Percentiles rank a stretch among this genome's conserved stretches.
phyloP scores from a whole-genome alignment of 2,329 filamentous ascomycete genomes.

The Thielaviopsis musarum region DNA sequence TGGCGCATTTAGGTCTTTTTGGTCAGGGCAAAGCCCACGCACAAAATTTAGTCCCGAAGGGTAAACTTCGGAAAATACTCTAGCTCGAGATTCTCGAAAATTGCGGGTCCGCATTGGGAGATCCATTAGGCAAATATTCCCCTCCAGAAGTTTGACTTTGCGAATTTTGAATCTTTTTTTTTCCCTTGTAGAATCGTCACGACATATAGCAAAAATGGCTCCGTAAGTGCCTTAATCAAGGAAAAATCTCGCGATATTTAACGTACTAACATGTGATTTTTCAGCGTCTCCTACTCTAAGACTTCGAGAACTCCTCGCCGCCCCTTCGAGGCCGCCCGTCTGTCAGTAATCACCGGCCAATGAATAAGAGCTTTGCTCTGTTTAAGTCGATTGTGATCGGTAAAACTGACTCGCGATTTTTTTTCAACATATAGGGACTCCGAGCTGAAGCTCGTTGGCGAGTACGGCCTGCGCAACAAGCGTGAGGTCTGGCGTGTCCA shows the following conservation, averaged over 20 bases:
- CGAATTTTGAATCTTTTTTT: slow-evolving; percentile 12
- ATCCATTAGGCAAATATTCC: slow-evolving; percentile 1
- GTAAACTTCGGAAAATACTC: slow-evolving; percentile 10
- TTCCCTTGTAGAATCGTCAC: slow-evolving; percentile 14
- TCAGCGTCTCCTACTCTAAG: slow-evolving; percentile 62
- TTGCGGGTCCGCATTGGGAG: neutral
- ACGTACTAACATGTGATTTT: neutral
- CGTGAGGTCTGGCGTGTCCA: slow-evolving; percentile 99
- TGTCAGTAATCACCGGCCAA: slow-evolving; percentile 96
- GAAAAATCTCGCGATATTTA: neutral
- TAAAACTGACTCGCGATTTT: slow-evolving; percentile 42
- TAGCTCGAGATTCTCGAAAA: neutral
- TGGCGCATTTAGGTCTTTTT: slow-evolving; percentile 8
- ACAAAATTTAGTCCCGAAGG: slow-evolving; percentile 7
- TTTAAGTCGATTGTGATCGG: slow-evolving; percentile 71
- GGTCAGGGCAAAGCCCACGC: slow-evolving; percentile 11
- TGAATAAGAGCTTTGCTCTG: slow-evolving; percentile 95
- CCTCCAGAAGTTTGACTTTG: slow-evolving; percentile 8
- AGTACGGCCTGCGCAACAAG: slow-evolving; percentile 99
- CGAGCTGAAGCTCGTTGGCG: slow-evolving; percentile 98
- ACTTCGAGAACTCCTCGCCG: slow-evolving; percentile 97
- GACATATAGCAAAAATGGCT: slow-evolving; percentile 24
- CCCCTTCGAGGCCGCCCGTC: slow-evolving; percentile 98
- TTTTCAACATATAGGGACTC: slow-evolving; percentile 57
- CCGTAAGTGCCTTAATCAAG: slow-evolving; percentile 19